Evolutionary conservation across 805 yeast species (phyloP).

Genomic region (Wickerhamomyces bovis): DNA sequence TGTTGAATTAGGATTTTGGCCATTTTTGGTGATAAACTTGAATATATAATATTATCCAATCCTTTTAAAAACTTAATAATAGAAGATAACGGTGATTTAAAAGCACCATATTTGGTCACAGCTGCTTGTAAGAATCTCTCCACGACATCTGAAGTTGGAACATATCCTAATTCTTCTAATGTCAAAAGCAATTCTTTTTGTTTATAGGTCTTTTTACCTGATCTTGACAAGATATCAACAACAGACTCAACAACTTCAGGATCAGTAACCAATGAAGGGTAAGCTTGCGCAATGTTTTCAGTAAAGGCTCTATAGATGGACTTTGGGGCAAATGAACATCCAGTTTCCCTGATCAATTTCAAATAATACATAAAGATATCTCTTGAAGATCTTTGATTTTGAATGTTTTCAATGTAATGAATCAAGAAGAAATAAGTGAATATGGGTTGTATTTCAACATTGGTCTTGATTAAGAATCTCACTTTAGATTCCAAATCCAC

Average conservation of each 20-base stretch:
- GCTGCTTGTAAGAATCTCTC: not conserved
- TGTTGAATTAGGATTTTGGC: not conserved
- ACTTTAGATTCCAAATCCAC: not conserved
- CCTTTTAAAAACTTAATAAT: not conserved
- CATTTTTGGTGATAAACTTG: not conserved
- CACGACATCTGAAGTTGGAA: not conserved
- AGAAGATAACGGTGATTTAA: too few relatives aligned
- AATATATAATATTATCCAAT: not conserved
- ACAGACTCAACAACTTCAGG: not conserved
- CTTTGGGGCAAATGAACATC: not conserved
- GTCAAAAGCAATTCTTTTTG: not conserved
- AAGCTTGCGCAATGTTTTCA: not conserved
- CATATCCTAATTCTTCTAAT: not conserved
- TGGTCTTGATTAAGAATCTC: not conserved
- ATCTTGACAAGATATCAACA: not conserved
- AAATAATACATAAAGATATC: not conserved
- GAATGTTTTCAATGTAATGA: not conserved
- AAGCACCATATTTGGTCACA: not conserved
- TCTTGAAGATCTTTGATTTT: not conserved
- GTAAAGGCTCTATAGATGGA: not conserved
- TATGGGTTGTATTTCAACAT: not conserved
- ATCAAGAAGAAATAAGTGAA: not conserved
- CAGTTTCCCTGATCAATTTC: not conserved
- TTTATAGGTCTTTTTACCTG: not conserved
- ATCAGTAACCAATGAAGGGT: not conserved